Evolutionary conservation across 1,284 basidiomycete species (phyloP).

Genomic region (Ustilago shanxiensis): DNA sequence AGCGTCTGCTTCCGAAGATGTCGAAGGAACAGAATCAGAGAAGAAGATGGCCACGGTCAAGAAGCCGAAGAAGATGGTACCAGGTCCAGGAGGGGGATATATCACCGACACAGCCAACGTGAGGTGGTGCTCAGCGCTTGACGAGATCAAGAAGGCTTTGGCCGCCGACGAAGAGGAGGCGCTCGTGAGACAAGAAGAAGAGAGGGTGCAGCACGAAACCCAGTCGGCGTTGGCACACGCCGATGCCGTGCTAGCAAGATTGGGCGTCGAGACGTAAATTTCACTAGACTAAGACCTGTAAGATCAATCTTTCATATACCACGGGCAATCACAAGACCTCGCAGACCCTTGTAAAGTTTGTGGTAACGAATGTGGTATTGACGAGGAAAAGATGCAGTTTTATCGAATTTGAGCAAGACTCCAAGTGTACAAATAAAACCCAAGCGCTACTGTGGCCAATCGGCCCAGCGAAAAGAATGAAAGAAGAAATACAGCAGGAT

Average conservation of each 20-base stretch:
- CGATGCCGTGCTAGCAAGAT: constrained; percentile 28
- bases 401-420: constrained; percentile 1
- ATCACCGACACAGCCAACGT: constrained; percentile 63
- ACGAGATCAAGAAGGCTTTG: constrained; percentile 62
- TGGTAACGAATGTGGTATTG: constrained; percentile 7
- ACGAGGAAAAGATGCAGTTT: background rate
- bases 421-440: background rate
- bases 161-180: constrained; percentile 16
- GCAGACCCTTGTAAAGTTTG: background rate
- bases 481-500: constrained; percentile 5
- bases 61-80: constrained; percentile 57
- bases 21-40: background rate
- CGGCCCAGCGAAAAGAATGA: background rate
- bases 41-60: constrained; percentile 12
- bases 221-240: constrained; percentile 22
- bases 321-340: background rate
- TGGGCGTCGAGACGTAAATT: constrained; percentile 31
- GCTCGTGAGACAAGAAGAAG: constrained; percentile 13
- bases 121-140: constrained; percentile 59
- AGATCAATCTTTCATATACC: background rate
- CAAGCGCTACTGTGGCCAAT: background rate
- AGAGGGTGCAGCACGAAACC: constrained; percentile 21
- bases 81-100: constrained; percentile 55
- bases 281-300: background rate
- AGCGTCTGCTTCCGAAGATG: constrained; percentile 2